Evolutionary conservation across 805 yeast species (phyloP).

Genomic region (Pichia occidentalis): DNA sequence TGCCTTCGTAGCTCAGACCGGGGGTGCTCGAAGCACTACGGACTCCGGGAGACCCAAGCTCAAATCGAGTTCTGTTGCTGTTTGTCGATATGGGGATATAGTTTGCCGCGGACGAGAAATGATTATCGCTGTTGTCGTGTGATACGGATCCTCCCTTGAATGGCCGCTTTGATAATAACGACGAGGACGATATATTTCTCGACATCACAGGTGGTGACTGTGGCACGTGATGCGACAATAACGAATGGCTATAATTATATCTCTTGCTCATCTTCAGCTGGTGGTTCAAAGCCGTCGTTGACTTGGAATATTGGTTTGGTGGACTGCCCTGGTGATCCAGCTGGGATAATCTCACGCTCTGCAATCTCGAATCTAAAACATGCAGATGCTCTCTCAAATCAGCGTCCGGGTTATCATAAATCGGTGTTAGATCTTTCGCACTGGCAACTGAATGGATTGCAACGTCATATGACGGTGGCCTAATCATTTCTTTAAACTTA

Average conservation of each 20-base stretch:
- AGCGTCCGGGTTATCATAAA: constrained; percentile 42
- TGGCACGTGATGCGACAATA: not conserved
- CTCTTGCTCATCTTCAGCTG: not conserved
- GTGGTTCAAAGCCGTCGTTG: not conserved
- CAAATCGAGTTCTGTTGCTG: no score
- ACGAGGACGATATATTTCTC: constrained; percentile 11
- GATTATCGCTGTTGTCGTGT: no score
- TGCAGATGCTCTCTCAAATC: constrained; percentile 24
- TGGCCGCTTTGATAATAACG: constrained; percentile 4
- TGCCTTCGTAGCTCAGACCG: not conserved
- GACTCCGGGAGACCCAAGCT: constrained; percentile 3
- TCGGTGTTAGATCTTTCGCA: constrained; percentile 60
- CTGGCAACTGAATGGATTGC: constrained; percentile 55
- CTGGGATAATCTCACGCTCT: constrained; percentile 17
- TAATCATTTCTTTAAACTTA: constrained; percentile 29
- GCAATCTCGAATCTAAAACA: constrained; percentile 27
- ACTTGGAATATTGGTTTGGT: not conserved
- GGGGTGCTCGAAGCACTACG: constrained; percentile 2
- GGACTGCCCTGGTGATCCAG: not conserved
- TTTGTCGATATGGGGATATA: no score
- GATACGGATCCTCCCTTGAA: not conserved
- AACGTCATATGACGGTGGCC: constrained; percentile 79
- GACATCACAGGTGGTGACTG: constrained; percentile 12
- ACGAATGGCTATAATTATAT: not conserved
- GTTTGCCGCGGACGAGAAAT: no score